Base-by-base conservation (phyloP, 1,284 basidiomycete genomes). In the Puccinia triticina region DNA sequence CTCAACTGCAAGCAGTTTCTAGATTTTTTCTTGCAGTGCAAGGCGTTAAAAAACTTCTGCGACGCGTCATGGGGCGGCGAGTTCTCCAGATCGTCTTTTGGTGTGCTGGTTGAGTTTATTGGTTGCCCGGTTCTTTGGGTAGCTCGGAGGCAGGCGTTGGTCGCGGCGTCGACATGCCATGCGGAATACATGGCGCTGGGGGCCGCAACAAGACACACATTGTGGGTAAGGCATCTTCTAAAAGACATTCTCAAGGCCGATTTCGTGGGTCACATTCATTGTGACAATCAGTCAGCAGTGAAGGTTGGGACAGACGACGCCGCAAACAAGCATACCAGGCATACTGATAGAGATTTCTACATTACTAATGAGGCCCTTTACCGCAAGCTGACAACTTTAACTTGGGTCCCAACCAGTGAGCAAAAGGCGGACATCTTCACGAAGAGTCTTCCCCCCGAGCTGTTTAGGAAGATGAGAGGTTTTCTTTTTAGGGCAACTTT, bases 11-110 rank as follows among this genome's bases (percentile, higher is more conserved):
- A n/a, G n/a, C n/a, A n/a, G n/a, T n/a, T n/a, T n/a, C n/a, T n/a
- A n/a, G n/a, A n/a, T n/a, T n/a, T n/a, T n/a, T n/a, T n/a, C n/a
- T n/a, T n/a, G n/a, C n/a, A n/a, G n/a, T n/a, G 40, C 7, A 37
- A 23, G 29, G 11, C 32, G 10, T 32, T 67, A 7, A 37, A 50
- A 10, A 46, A 12, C 5, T 72, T 48, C 29, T 43, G 37, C 29
- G 46, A 72, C n/a, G 69, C 46, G n/a, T 72, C 23, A 11, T 72
- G 69, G 69, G n/a, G n/a, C n/a, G n/a, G n/a, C n/a, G 40, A 72
- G 43, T 43, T 29, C 18, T 23, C 43, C 1, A 8, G 46, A 26
- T 48, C 69, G 4, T 43, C 69, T 8, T 72, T 50, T 18, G 69
- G 69, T 2, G 43, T 72, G 8, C n/a, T 72, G 26, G 26, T 48